Evolutionary conservation across 257 asterid genomes (phyloP), one percentile per base, ranked within the genome.

Genomic region (Solanum corneliomulleri): DNA sequence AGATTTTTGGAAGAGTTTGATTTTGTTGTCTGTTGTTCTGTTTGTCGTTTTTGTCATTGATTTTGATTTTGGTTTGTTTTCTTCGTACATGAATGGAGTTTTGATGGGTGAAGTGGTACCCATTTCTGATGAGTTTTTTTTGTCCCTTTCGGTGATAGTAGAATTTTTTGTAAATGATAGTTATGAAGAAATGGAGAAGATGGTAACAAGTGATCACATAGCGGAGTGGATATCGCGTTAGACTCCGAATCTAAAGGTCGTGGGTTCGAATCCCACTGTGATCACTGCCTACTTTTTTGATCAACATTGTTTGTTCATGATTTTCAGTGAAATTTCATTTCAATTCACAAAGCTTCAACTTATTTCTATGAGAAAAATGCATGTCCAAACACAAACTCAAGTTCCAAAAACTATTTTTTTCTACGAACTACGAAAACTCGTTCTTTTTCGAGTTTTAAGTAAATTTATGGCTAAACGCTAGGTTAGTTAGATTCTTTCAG

Each of bases 141-240:
- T 82, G 41, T 49, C 66, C 13, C 20, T 15, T 78, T 27, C 1
- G 41, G 14, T 78, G 7, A 0, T 25, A 4, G 39, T 44, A 21
- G 64, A 13, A n/a, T 14, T 44, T 44, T n/a, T 64, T 0, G 23
- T 8, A 77, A 13, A 58, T 2, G 66, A 58, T 58, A 20, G 25
- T 58, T 20, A 20, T 20, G 7, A 77, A 14, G 62, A 20, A 44
- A 77, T 45, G 27, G 64, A 16, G 66, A 49, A 5, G 23, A 21
- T 5, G 4, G 9, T 20, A 37, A 41, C 4, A 33, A 52, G 11
- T 7, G 98, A 87, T 96, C 96, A 88, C 98, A 93, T 95, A 96
- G 98, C 98, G 96, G 89, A 95, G 98, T 94, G 99, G 99, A 96
- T 95, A 96, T 91, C 96, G 98, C 97, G 96, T 96, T 95, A 94